phyloP scores from a whole-genome alignment of 257 asterid genomes.

The Nicotiana knightiana region DNA sequence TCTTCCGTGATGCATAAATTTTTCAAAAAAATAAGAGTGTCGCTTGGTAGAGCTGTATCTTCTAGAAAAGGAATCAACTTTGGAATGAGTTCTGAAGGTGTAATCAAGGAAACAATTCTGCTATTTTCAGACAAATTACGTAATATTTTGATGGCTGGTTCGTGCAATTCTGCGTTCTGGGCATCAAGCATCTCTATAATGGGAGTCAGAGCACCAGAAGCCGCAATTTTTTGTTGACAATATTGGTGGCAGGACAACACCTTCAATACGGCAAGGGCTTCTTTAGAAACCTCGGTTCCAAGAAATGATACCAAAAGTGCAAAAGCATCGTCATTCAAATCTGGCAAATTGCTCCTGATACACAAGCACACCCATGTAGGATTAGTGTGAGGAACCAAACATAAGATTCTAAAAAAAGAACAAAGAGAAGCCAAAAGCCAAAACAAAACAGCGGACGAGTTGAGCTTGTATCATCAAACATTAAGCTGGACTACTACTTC shows the following conservation, averaged over 20 bases:
- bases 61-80: conserved; percentile 18
- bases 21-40: conserved; percentile 65
- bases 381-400: conserved; percentile 2
- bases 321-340: conserved; percentile 50
- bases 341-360: conserved; percentile 35
- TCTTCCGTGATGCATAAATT: conserved; percentile 46
- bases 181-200: conserved; percentile 50
- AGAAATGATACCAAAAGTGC: conserved; percentile 58
- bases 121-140: conserved; percentile 39
- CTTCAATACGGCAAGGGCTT: conserved; percentile 51
- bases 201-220: conserved; percentile 44
- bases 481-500: not conserved
- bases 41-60: conserved; percentile 62
- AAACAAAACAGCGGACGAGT: not conserved
- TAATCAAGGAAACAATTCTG: not conserved
- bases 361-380: conserved; percentile 5
- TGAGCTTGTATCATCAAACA: not conserved
- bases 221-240: conserved; percentile 29
- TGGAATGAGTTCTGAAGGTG: not conserved
- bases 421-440: not conserved
- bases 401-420: not conserved
- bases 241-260: conserved; percentile 31
- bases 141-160: conserved; percentile 48
- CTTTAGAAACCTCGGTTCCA: conserved; percentile 51
- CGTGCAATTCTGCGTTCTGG: conserved; percentile 36